Evolutionary conservation across 495 filamentous ascomycete genomes (phyloP).

Genomic region (Halenospora varia): DNA sequence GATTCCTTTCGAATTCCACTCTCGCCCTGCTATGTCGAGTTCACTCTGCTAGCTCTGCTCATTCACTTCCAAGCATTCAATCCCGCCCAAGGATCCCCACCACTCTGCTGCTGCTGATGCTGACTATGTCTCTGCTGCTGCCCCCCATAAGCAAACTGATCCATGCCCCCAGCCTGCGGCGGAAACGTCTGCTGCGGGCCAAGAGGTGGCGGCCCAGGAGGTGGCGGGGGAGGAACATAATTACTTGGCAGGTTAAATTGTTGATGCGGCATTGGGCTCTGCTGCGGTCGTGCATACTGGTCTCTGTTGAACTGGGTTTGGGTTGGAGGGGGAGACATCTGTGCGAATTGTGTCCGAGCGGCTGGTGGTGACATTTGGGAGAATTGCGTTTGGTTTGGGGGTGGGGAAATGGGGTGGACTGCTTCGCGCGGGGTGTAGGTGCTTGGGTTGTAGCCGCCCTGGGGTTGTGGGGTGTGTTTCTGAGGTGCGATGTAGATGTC

Average conservation of each 20-base stretch:
- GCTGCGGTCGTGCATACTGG: conserved; percentile 23
- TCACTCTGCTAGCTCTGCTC: too few species aligned
- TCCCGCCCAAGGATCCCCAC: conserved; percentile 78
- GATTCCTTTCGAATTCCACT: too few species aligned
- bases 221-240: conserved; percentile 89
- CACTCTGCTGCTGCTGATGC: conserved; percentile 33
- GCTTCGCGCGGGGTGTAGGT: conserved; percentile 28
- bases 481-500: conserved; percentile 10
- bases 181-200: conserved; percentile 65
- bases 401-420: conserved; percentile 77
- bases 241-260: conserved; percentile 60
- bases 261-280: conserved; percentile 29
- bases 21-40: too few species aligned
- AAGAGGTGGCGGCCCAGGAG: conserved; percentile 72
- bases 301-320: conserved; percentile 40
- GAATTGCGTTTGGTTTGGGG: conserved; percentile 77
- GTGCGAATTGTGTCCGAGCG: conserved; percentile 27
- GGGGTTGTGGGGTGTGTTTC: conserved; percentile 14
- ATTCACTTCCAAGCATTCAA: conserved; percentile 77
- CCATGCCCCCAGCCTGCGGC: conserved; percentile 51
- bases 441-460: conserved; percentile 27
- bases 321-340: conserved; percentile 51
- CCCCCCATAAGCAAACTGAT: conserved; percentile 18
- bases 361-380: conserved; percentile 32
- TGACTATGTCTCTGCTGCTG: too few species aligned